phyloP scores from a whole-genome alignment of 202 grass and related monocot species.

The Sporobolus alterniflorus region DNA sequence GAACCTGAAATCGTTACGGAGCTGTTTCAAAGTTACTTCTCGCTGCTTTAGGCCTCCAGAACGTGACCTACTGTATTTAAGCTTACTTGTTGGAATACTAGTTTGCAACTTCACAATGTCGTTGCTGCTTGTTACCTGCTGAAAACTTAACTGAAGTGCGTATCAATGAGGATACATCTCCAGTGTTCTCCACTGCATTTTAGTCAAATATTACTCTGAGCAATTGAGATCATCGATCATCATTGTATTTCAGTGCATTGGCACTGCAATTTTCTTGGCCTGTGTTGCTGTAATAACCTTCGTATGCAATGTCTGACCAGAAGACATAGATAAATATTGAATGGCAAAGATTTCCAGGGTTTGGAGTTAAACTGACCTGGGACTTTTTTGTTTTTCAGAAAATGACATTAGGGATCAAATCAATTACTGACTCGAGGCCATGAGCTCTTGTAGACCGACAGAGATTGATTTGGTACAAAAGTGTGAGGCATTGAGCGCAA shows the following conservation, averaged over 20 bases:
- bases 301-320: neutral
- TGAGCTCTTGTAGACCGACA: too few relatives aligned
- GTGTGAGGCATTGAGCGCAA: too few relatives aligned
- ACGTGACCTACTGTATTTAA: neutral
- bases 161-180: neutral
- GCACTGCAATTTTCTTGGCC: neutral
- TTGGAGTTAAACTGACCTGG: too few relatives aligned
- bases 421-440: too few relatives aligned
- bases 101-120: neutral
- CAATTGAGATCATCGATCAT: neutral
- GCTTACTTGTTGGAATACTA: neutral
- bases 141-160: neutral
- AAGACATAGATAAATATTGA: neutral
- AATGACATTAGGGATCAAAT: neutral
- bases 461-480: too few relatives aligned
- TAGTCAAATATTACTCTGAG: neutral
- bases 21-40: constrained; percentile 1
- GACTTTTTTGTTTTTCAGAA: constrained; percentile 4
- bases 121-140: neutral
- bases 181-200: neutral
- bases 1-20: neutral
- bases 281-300: neutral
- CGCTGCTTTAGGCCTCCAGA: neutral
- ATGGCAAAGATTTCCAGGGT: neutral
- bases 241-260: neutral